Conservation (phyloP, 2,329 filamentous ascomycete species). For the Sporothrix brunneoviolacea region DNA sequence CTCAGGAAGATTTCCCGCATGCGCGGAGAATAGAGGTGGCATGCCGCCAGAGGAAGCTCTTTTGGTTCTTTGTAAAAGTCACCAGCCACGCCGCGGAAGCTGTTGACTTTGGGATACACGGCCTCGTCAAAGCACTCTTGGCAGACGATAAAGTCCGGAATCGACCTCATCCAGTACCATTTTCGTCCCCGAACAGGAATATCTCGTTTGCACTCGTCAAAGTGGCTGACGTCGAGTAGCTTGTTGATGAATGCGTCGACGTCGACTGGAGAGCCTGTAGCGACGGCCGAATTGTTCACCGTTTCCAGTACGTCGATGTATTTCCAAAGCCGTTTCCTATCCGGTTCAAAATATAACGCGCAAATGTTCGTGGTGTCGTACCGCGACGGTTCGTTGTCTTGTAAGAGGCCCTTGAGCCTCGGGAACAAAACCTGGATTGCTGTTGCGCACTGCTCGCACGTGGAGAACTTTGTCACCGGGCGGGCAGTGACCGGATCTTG, state of each 20-base stretch:
- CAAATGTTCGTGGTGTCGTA: constrained; percentile 52
- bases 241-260: constrained; percentile 57
- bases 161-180: constrained; percentile 72
- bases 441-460: constrained; percentile 68
- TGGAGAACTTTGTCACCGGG: constrained; percentile 62
- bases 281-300: constrained; percentile 44
- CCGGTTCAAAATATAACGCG: constrained; percentile 55
- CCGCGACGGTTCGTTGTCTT: constrained; percentile 40
- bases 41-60: constrained; percentile 46
- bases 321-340: constrained; percentile 47
- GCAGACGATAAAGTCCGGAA: constrained; percentile 78
- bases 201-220: constrained; percentile 60
- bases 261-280: constrained; percentile 43
- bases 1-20: constrained; percentile 70
- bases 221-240: constrained; percentile 49
- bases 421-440: constrained; percentile 70
- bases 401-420: constrained; percentile 60
- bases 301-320: constrained; percentile 58
- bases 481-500: constrained; percentile 58
- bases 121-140: constrained; percentile 78
- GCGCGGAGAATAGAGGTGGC: constrained; percentile 72
- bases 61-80: constrained; percentile 59
- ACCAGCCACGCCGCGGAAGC: constrained; percentile 47
- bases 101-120: constrained; percentile 58
- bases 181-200: constrained; percentile 52